Evolutionary conservation across 345 rosid genomes (phyloP), one percentile per base, ranked within the genome.

Genomic region (Euphorbia lathyris): DNA sequence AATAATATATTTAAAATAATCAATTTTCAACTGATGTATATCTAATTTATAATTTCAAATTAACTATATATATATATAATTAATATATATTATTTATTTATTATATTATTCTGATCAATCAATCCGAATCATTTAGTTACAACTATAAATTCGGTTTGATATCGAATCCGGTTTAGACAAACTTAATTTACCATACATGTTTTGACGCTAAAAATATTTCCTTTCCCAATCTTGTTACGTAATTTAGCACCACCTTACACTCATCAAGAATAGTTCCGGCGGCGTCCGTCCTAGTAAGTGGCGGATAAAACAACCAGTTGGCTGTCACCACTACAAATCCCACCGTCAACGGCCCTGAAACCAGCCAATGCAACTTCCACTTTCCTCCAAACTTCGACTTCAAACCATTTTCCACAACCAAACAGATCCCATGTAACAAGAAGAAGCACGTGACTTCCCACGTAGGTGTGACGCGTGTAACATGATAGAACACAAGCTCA

Each of bases 281-380:
- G 32, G 72, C 42, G 4, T 76, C 82, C 1, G 42, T 50, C 59
- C 80, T 67, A 38, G 52, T 16, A n/a, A 80, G 25, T 3, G 68
- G 84, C 12, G 88, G 75, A 1, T 78, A 84, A 63, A 85, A 85
- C 70, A 85, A 40, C 88, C 83, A 80, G 32, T 68, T 68, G 30
- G 77, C 62, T 1, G 82, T 83, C 56, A 34, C 52, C 27, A 69
- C 30, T 36, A 80, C 79, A 56, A 85, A 82, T 13, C 75, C 82
- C 10, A 80, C 72, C 23, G 86, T 76, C n/a, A 82, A 13, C 3
- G 59, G 32, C 42, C 70, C 66, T 27, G 83, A 72, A 14, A 75
- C 61, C 43, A 53, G 19, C 67, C 59, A 42, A 57, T 42, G 80
- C 66, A 78, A 43, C 65, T 38, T 40, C 76, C 72, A 73, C 61